Evolutionary conservation across 306 rosid species (phyloP), one percentile per base, ranked within the genome.

Genomic region (Quercus berberidifolia): DNA sequence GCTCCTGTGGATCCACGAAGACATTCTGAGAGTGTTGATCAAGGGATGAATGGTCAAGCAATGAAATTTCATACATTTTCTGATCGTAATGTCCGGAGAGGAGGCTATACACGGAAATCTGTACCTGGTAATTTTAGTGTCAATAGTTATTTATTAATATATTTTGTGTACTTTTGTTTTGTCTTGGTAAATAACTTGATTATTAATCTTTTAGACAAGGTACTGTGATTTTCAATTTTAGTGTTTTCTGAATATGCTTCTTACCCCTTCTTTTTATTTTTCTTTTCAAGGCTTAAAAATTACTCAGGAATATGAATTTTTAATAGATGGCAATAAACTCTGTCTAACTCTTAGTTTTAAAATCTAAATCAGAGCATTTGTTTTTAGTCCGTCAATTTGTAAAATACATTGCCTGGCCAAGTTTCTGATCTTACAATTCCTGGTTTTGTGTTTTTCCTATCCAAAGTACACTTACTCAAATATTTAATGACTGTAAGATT

Each of bases 11-110:
- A 91, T 54, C 82, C 87, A 25, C 60, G 63, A 76, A 83, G 86
- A 78, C 85, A 81, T 70, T 77, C 76, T 74, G 98, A 90, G 83
- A 84, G 84, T 86, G 82, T 76, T 74, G 84, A 78, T 86, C 94
- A 87, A 77, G 91, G 87, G 82, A 49, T 70, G 76, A 91, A 80
- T 49, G 54, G 80, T 86, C 96, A 87, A 77, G 91, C 86, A 80
- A 55, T 70, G 76, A 91, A 80, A 78, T 67, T 73, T 81, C 85
- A 83, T 76, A 65, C 90, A 58, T 74, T 73, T 83, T 79, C 88
- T 82, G 96, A 88, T 74, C 91, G 84, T 76, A 85, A 83, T 86
- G 85, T 76, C 65, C 95, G 87, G 60, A 89, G 91, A 88, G 79
- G 86, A 67, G 89, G 87, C 81, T 83, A 88, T 87, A 79, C 94